These are phyloP conservation scores for Phytophthora litchii DNA, from an alignment of 352 stramenopile genomes.

Conservation along the genomic window DNA sequence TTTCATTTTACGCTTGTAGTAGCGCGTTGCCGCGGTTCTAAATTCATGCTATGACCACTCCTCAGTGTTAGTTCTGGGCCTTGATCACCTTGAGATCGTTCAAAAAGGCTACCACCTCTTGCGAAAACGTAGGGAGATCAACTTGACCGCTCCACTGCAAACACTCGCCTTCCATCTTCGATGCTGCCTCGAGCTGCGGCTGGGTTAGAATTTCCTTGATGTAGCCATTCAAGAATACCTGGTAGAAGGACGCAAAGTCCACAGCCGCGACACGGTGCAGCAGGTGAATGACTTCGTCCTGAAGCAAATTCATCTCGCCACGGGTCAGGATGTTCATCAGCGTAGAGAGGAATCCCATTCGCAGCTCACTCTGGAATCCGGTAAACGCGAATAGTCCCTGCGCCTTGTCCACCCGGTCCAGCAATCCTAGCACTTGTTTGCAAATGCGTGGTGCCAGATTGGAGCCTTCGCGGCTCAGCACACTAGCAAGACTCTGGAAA, in stretches of 20 bases:
- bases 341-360: slow-evolving; percentile 77
- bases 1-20: not conserved
- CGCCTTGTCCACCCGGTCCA: slow-evolving; percentile 71
- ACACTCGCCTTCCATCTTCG: slow-evolving; percentile 59
- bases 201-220: slow-evolving; percentile 71
- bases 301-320: slow-evolving; percentile 81
- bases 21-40: slow-evolving; percentile 6
- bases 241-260: slow-evolving; percentile 83
- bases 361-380: slow-evolving; percentile 76
- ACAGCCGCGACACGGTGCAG: slow-evolving; percentile 72
- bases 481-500: slow-evolving; percentile 72
- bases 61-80: slow-evolving; percentile 48
- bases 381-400: slow-evolving; percentile 73
- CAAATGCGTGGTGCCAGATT: slow-evolving; percentile 67
- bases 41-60: slow-evolving; percentile 6
- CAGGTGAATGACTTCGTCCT: slow-evolving; percentile 75
- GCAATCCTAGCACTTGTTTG: slow-evolving; percentile 68
- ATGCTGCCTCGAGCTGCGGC: slow-evolving; percentile 50
- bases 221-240: slow-evolving; percentile 65
- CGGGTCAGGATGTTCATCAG: slow-evolving; percentile 80
- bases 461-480: slow-evolving; percentile 60
- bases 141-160: slow-evolving; percentile 78
- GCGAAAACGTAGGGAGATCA: slow-evolving; percentile 77
- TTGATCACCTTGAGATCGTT: slow-evolving; percentile 83
- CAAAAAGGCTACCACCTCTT: slow-evolving; percentile 71